A percentile compares a stretch with the other conserved stretches of the same genome.
These are phyloP conservation scores for maize (Zea mays) DNA, from an alignment of 176 grass and related monocot species.

Conservation along the genomic window Zm-B73-REFERENCE-NAM-5.0 NC_050104.1:70376501-70377000, in stretches of 20 bases:
- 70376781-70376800: not conserved
- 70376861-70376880: not conserved
- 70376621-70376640: not conserved
- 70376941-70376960: not conserved
- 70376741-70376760: not conserved
- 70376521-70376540: too few relatives aligned
- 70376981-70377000: slow-evolving; percentile 26
- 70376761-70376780: slow-evolving; percentile 14
- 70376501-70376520: too few relatives aligned
- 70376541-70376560: too few relatives aligned
- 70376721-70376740: not conserved
- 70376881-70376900: not conserved
- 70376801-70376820: not conserved
- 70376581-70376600: too few relatives aligned
- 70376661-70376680: not conserved
- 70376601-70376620: too few relatives aligned
- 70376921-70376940: not conserved
- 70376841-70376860: not conserved
- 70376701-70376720: not conserved
- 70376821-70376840: not conserved
- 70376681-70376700: not conserved
- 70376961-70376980: not conserved
- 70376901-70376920: not conserved
- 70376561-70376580: too few relatives aligned
- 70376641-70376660: not conserved